Conservation (phyloP, 345 rosid genomes). For the Arabis alpina region DNA sequence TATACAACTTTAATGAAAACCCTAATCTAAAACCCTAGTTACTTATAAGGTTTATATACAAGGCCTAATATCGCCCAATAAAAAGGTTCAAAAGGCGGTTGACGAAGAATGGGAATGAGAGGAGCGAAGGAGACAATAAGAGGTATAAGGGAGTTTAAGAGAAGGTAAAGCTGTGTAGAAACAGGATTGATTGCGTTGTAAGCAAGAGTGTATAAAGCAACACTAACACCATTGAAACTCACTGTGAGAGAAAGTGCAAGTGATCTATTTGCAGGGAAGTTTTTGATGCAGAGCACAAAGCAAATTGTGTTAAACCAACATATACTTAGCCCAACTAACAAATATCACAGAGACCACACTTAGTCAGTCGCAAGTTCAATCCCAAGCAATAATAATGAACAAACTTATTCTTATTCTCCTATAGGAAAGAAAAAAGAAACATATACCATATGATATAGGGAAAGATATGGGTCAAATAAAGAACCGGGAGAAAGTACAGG, state of each 20-base stretch:
- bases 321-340: conserved; percentile 88
- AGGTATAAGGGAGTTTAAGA: conserved; percentile 72
- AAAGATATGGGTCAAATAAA: too few relatives aligned
- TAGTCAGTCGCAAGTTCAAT: conserved; percentile 18
- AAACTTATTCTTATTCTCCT: too few relatives aligned
- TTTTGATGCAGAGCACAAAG: conserved; percentile 84
- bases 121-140: conserved; percentile 64
- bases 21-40: too few relatives aligned
- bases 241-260: conserved; percentile 91
- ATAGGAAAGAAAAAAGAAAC: too few relatives aligned
- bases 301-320: conserved; percentile 99
- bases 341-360: conserved; percentile 16
- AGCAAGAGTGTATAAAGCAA: conserved; percentile 83
- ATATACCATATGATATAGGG: too few relatives aligned
- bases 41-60: too few relatives aligned
- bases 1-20: too few relatives aligned
- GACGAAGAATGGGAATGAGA: conserved; percentile 82
- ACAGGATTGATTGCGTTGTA: conserved; percentile 69
- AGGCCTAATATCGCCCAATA: too few relatives aligned
- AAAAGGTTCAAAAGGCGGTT: conserved; percentile 77
- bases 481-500: too few relatives aligned
- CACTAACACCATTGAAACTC: conserved; percentile 93
- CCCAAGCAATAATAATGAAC: too few relatives aligned
- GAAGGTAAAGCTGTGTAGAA: conserved; percentile 64
- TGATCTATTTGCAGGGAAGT: conserved; percentile 74